phyloP scores from a whole-genome alignment of 768 basidiomycete genomes.

The Leccinum disarticulatum region DNA sequence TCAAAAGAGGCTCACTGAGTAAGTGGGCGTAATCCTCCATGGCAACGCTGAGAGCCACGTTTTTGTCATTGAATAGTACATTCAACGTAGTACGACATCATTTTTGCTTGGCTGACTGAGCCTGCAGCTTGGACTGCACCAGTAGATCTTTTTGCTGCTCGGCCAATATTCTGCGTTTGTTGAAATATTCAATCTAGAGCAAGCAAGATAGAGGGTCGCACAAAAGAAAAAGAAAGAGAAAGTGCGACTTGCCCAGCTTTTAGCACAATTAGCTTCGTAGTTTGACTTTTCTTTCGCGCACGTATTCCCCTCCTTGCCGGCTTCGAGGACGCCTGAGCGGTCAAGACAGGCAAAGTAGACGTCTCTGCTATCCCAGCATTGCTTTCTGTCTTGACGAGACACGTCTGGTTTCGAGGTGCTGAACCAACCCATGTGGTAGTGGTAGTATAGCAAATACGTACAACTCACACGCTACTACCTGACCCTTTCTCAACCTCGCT shows the following conservation, averaged over 20 bases:
- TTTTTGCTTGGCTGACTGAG: slow-evolving; percentile 30
- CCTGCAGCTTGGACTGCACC: slow-evolving; percentile 43
- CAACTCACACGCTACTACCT: slow-evolving; percentile 17
- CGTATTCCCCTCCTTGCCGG: slow-evolving; percentile 65
- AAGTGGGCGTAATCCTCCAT: neutral
- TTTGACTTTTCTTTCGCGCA: slow-evolving; percentile 56
- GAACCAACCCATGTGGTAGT: slow-evolving; percentile 36
- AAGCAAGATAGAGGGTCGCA: neutral
- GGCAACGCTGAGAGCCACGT: neutral
- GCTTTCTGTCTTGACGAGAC: slow-evolving; percentile 61
- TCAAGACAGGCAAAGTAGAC: slow-evolving; percentile 86
- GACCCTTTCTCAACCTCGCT: neutral
- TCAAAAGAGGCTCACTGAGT: slow-evolving; percentile 1
- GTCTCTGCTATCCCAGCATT: slow-evolving; percentile 87
- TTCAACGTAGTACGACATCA: slow-evolving; percentile 1
- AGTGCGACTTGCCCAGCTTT: slow-evolving; percentile 74
- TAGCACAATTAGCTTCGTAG: slow-evolving; percentile 78
- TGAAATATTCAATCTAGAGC: slow-evolving; percentile 88
- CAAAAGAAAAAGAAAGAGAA: neutral
- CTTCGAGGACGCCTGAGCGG: slow-evolving; percentile 59
- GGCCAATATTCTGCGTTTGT: slow-evolving; percentile 81
- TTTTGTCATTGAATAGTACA: neutral
- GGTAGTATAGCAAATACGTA: neutral
- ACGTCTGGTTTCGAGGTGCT: slow-evolving; percentile 38
- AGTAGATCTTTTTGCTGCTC: slow-evolving; percentile 76